Base-by-base conservation (phyloP, 139 green algal genomes). In the Asterochloris sp. region DNA sequence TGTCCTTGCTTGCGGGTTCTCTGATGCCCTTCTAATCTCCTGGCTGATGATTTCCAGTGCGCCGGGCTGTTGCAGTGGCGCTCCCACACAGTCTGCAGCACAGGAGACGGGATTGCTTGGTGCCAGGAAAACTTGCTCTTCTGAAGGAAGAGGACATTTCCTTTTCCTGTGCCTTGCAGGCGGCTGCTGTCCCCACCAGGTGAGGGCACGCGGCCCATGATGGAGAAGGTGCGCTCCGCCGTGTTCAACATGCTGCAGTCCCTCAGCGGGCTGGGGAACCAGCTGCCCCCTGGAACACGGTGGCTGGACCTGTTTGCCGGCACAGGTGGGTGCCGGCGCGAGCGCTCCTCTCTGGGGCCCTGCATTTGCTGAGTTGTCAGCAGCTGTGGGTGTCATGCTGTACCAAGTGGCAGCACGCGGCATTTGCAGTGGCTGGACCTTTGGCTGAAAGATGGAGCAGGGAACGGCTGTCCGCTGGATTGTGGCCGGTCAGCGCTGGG, bases 241-340 rank as follows among this genome's bases (percentile, higher is more conserved):
- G 87, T 96, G 60, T 97, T 97, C 84, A 91, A 89, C 87, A 96
- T 95, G 90, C 87, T 97, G 69, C 84, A 88, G 74, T 83, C 82
- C 0, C 78, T 90, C 69, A 85, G 86, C 10, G 91, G 86, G 62
- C 83, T 69, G 47, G 26, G 82, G 69, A 80, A 54, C 17, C 29
- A 79, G 63, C 89, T 24, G 63, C 74, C 71, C 21, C 63, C 68
- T 62, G 82, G 66, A 24, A 78, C 38, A 12, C 62, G 66, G 38
- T 97, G 94, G 94, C 88, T 97, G 60, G 94, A 97, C 85, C 86
- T 95, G 28, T 97, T 95, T 74, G 77, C 77, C 27, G 77, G 77
- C 26, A 81, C 77, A 62, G 77, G 76, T 80, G 76, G 68, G 23
- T 0, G 1, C 38, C 38, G 6, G 38, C 2, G 38, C 38, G 38